Percentiles rank a stretch among this genome's conserved stretches.
phyloP scores from a whole-genome alignment of 2,329 filamentous ascomycete genomes.

The Colletotrichum ledebouriae region DNA sequence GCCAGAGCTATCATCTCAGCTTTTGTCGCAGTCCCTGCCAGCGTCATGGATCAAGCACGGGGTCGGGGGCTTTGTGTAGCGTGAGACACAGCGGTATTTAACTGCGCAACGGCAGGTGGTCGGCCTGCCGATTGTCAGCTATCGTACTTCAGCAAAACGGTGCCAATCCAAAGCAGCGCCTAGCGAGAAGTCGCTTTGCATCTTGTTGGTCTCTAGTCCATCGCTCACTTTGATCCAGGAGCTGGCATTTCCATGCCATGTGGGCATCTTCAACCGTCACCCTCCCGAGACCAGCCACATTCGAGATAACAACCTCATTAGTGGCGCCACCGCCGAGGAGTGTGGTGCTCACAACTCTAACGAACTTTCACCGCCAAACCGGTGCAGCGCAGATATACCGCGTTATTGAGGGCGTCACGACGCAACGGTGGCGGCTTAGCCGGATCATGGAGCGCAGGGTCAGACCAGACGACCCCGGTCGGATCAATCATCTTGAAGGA shows the following conservation, averaged over 20 bases:
- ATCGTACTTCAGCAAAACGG: background rate
- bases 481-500: background rate
- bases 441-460: background rate
- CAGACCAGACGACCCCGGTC: background rate
- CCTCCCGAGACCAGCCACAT: background rate
- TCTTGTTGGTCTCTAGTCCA: background rate
- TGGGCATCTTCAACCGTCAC: background rate
- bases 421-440: background rate
- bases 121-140: background rate
- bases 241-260: background rate
- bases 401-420: background rate
- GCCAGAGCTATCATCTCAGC: background rate
- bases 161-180: background rate
- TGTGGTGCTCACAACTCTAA: background rate
- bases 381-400: background rate
- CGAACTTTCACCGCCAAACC: background rate
- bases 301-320: background rate
- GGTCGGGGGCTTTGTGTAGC: background rate
- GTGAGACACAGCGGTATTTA: background rate
- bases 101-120: slow-evolving; percentile 1
- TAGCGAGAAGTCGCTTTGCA: background rate
- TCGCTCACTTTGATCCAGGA: background rate
- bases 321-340: background rate
- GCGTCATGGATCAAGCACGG: background rate
- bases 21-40: background rate